Conservation (phyloP, 495 filamentous ascomycete genomes). For the Aspergillus nidulans region DNA sequence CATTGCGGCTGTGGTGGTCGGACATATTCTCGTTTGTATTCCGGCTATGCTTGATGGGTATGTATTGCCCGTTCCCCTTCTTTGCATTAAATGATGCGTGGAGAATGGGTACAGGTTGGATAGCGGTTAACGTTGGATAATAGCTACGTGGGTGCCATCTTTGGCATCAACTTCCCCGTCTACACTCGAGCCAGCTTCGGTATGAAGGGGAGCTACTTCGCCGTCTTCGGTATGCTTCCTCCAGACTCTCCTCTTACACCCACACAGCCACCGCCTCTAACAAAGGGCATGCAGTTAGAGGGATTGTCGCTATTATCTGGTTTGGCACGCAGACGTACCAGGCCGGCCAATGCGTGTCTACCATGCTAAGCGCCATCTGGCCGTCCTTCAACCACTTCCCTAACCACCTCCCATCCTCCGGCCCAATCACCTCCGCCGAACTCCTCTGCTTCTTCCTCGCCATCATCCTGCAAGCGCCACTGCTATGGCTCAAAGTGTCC, state of each 20-base stretch:
- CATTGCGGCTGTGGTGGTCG: constrained; percentile 12
- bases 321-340: constrained; percentile 38
- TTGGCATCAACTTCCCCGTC: constrained; percentile 27
- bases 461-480: constrained; percentile 40
- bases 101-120: too few species aligned
- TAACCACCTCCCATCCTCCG: constrained; percentile 40
- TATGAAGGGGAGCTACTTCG: constrained; percentile 59
- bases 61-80: neutral
- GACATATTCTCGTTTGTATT: constrained; percentile 16
- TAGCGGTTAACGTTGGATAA: too few species aligned
- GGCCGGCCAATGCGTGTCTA: constrained; percentile 47
- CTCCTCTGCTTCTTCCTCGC: constrained; percentile 48
- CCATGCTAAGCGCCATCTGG: constrained; percentile 54
- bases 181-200: constrained; percentile 26
- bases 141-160: constrained; percentile 30
- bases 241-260: neutral
- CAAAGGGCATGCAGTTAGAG: constrained; percentile 22
- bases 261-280: neutral
- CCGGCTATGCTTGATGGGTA: constrained; percentile 17
- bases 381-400: constrained; percentile 51
- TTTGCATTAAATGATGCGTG: too few species aligned
- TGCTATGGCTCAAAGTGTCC: constrained; percentile 50
- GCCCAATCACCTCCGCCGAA: constrained; percentile 43
- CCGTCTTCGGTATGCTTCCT: constrained; percentile 26
- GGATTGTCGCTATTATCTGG: constrained; percentile 17